phyloP scores from a whole-genome alignment of 2,329 filamentous ascomycete genomes.

The Cryphonectria carpinicola region DNA sequence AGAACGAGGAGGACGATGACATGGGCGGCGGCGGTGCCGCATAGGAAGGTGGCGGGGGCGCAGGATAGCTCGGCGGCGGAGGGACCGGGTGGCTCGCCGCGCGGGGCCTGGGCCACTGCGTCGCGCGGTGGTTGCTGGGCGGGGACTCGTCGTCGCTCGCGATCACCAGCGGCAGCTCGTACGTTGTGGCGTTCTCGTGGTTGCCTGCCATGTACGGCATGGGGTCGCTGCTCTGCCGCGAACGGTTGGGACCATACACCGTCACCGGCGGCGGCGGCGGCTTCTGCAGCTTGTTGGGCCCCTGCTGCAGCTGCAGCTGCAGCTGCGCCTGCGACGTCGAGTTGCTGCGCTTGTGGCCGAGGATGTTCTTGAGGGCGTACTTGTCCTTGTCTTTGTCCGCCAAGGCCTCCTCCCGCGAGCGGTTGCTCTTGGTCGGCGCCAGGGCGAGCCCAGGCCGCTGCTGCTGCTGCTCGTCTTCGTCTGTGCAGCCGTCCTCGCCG shows the following conservation, averaged over 20 bases:
- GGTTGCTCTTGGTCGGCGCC: constrained; percentile 29
- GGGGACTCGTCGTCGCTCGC: constrained; percentile 35
- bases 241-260: constrained; percentile 21
- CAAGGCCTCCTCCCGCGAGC: constrained; percentile 32
- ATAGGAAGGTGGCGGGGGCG: constrained; percentile 28
- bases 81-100: constrained; percentile 21
- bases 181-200: constrained; percentile 21
- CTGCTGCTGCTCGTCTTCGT: not conserved
- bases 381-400: constrained; percentile 34
- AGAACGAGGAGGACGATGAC: not conserved
- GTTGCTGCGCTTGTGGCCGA: constrained; percentile 27
- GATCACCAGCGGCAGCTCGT: constrained; percentile 34
- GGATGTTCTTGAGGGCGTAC: constrained; percentile 23
- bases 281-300: constrained; percentile 19
- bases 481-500: constrained; percentile 36
- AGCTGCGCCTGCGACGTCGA: constrained; percentile 18
- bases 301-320: constrained; percentile 10
- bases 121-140: constrained; percentile 17
- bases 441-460: constrained; percentile 30
- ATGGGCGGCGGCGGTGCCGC: constrained; percentile 30
- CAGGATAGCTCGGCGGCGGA: constrained; percentile 13
- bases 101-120: constrained; percentile 23
- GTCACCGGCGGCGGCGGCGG: constrained; percentile 3
- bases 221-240: constrained; percentile 27
- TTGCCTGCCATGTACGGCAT: constrained; percentile 21